Evolutionary conservation across 495 filamentous ascomycete species (phyloP).

Genomic region (Articulospora tetracladia): DNA sequence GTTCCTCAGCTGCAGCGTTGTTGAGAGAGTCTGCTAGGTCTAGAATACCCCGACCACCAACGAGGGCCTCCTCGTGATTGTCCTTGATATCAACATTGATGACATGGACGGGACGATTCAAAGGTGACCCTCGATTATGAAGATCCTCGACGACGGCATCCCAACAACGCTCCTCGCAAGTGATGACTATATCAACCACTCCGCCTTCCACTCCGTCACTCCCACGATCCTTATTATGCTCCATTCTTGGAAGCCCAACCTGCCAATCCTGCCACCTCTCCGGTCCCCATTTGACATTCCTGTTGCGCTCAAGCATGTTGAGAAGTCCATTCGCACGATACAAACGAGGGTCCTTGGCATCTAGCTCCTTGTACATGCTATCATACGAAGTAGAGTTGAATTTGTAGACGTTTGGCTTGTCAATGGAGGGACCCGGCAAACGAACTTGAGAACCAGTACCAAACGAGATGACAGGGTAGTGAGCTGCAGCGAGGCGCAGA

Average conservation of each 20-base stretch:
- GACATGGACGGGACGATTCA: conserved; percentile 92
- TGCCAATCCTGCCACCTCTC: conserved; percentile 99
- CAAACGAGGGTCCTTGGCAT: conserved; percentile 77
- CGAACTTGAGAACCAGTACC: conserved; percentile 95
- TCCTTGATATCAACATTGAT: conserved; percentile 98
- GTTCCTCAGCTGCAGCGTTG: conserved; percentile 72
- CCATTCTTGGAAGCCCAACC: conserved; percentile 75
- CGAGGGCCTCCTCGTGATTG: conserved; percentile 92
- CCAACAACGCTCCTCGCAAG: conserved; percentile 98
- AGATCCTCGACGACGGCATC: conserved; percentile 97
- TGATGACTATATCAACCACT: conserved; percentile 91
- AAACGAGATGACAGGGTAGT: conserved; percentile 96
- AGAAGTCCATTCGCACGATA: conserved; percentile 91
- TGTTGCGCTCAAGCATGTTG: conserved; percentile 93
- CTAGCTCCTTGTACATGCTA: conserved; percentile 85
- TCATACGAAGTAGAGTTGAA: conserved; percentile 95
- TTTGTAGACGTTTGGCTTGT: conserved; percentile 91
- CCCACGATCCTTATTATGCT: conserved; percentile 59
- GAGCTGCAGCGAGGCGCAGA: conserved; percentile 74
- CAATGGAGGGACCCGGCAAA: conserved; percentile 85
- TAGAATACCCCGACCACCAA: conserved; percentile 88
- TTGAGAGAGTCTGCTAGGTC: conserved; percentile 88
- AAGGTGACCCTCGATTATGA: conserved; percentile 70
- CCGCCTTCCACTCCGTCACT: conserved; percentile 81
- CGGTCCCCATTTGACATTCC: conserved; percentile 86